Percentiles rank a stretch among this genome's conserved stretches.
Conservation (phyloP, 78 protist species). For the Ministeria vibrans region DNA sequence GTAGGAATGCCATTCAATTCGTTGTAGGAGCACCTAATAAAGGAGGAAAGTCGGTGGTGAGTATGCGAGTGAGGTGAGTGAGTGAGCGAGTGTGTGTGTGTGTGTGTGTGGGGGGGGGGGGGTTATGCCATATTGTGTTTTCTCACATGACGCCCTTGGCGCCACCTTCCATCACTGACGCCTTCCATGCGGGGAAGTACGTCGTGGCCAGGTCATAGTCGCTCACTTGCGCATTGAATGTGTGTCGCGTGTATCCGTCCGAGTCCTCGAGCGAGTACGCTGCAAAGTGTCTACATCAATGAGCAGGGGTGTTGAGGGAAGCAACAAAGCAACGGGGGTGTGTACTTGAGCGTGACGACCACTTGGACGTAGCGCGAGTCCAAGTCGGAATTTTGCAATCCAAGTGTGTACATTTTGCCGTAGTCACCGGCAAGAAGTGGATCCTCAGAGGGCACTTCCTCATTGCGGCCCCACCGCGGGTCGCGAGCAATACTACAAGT, state of each 20-base stretch:
- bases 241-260: background rate
- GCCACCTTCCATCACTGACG: background rate
- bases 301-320: conserved; percentile 1
- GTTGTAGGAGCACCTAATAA: conserved; percentile 13
- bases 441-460: conserved; percentile 46
- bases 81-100: no score
- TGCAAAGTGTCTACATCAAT: conserved; percentile 4
- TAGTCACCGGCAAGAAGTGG: conserved; percentile 26
- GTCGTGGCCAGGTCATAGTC: conserved; percentile 9
- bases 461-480: conserved; percentile 58
- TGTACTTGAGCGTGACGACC: conserved; percentile 10
- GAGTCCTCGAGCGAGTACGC: conserved; percentile 8
- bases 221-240: background rate
- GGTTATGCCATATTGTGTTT: background rate
- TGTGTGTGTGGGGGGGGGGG: background rate
- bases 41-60: background rate
- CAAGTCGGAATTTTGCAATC: no score
- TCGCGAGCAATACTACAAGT: conserved; percentile 33
- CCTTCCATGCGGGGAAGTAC: conserved; percentile 8
- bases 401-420: background rate
- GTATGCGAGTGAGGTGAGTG: background rate
- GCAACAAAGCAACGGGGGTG: conserved; percentile 15
- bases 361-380: conserved; percentile 5
- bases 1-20: conserved; percentile 13
- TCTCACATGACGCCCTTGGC: conserved; percentile 43